Evolutionary conservation across 768 basidiomycete genomes (phyloP).

Genomic region (Panellus pusillus): DNA sequence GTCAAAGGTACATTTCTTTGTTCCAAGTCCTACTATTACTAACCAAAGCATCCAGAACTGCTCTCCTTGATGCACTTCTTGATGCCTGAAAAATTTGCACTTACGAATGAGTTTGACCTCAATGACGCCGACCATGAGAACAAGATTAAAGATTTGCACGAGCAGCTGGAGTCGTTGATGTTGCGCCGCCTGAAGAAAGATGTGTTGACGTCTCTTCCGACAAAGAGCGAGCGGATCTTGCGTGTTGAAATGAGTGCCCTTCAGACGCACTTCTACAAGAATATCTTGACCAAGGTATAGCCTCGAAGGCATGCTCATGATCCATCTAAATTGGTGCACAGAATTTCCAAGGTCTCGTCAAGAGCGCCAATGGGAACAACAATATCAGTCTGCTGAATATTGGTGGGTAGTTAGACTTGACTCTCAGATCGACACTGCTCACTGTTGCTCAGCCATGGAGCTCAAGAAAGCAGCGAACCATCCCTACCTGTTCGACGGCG

Average conservation of each 20-base stretch:
- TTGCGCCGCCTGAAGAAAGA: slow-evolving; percentile 92
- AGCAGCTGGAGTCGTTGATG: slow-evolving; percentile 93
- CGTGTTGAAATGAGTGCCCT: slow-evolving; percentile 96
- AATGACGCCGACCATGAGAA: slow-evolving; percentile 89
- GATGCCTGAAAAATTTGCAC: slow-evolving; percentile 96
- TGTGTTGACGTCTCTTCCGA: slow-evolving; percentile 92
- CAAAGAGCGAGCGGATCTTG: slow-evolving; percentile 97
- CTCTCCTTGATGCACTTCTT: slow-evolving; percentile 98
- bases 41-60: slow-evolving; percentile 57
- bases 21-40: slow-evolving; percentile 7
- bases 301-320: not conserved
- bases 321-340: slow-evolving; percentile 29
- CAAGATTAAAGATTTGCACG: slow-evolving; percentile 95
- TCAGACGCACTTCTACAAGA: slow-evolving; percentile 98
- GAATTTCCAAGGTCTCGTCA: slow-evolving; percentile 93
- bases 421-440: slow-evolving; percentile 6
- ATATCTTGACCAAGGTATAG: slow-evolving; percentile 84
- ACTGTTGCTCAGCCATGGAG: slow-evolving; percentile 76
- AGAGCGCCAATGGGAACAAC: slow-evolving; percentile 84
- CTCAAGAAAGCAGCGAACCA: slow-evolving; percentile 98
- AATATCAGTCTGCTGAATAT: slow-evolving; percentile 97
- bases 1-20: slow-evolving; percentile 74
- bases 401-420: slow-evolving; percentile 42
- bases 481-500: slow-evolving; percentile 96
- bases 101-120: slow-evolving; percentile 95